Percentiles rank a stretch among this genome's conserved stretches.
Conservation (phyloP, 1,139 yeast species). For the Casaregolazyma lundiana region DNA sequence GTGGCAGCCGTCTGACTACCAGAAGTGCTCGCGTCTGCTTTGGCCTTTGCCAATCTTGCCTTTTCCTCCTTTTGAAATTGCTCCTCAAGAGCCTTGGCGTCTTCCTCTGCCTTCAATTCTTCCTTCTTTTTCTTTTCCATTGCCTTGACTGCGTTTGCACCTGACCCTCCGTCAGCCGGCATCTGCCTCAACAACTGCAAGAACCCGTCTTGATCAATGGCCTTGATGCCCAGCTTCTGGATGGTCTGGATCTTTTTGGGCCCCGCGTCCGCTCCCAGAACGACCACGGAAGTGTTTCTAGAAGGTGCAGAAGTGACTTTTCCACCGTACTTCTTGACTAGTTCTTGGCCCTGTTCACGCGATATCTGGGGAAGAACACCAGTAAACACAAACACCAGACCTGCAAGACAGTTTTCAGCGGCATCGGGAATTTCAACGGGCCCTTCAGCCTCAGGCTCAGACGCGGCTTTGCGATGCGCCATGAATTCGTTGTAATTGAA, state of each 20-base stretch:
- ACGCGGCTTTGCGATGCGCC: constrained; percentile 37
- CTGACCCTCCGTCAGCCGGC: constrained; percentile 93
- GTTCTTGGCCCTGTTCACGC: constrained; percentile 66
- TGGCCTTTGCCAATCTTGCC: constrained; percentile 21
- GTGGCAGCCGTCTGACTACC: constrained; percentile 5
- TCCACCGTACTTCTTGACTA: constrained; percentile 90
- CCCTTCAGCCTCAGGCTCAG: constrained; percentile 8
- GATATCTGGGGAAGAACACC: constrained; percentile 80
- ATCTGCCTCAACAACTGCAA: constrained; percentile 63
- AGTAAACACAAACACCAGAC: constrained; percentile 88
- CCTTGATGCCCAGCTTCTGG: constrained; percentile 64
- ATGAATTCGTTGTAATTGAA: constrained; percentile 52
- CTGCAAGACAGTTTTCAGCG: constrained; percentile 74
- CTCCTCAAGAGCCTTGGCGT: constrained; percentile 41
- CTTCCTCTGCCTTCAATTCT: constrained; percentile 50
- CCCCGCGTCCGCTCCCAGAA: constrained; percentile 94
- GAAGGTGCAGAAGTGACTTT: constrained; percentile 84
- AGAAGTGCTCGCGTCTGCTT: not conserved
- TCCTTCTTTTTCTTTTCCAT: constrained; percentile 63
- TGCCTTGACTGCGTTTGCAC: constrained; percentile 71
- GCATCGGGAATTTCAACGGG: constrained; percentile 62
- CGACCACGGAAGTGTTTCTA: constrained; percentile 81
- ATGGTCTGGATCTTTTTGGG: constrained; percentile 89
- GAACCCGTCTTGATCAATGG: constrained; percentile 85
- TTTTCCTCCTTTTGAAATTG: constrained; percentile 31